Conservation (phyloP, 73 alveolate genomes). For the Breviolum minutum region DNA sequence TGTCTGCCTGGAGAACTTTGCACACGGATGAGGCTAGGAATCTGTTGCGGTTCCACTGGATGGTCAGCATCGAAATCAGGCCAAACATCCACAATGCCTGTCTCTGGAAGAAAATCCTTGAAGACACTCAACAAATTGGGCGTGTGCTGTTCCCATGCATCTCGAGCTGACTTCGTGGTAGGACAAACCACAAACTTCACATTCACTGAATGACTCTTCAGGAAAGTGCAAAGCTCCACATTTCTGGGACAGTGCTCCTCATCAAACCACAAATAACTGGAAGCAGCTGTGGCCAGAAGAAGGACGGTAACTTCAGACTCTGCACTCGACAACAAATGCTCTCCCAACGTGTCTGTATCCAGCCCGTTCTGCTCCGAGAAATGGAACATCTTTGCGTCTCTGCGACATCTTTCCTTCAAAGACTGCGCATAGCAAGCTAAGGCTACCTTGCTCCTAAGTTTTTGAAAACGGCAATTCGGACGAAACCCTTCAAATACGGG, state of each 20-base stretch:
- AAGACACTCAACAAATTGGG: background rate
- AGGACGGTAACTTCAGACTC: background rate
- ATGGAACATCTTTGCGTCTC: background rate
- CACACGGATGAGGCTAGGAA: background rate
- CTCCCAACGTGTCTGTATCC: background rate
- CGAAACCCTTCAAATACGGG: too few species aligned
- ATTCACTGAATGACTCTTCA: background rate
- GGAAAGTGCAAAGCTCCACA: background rate
- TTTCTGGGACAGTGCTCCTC: background rate
- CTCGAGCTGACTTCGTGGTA: background rate
- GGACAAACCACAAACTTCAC: background rate
- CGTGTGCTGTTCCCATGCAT: background rate
- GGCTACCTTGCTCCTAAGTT: background rate
- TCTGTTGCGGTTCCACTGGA: background rate
- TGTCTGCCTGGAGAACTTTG: too few species aligned
- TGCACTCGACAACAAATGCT: background rate
- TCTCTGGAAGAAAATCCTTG: background rate
- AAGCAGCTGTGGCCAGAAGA: background rate
- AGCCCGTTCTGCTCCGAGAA: conserved; percentile 16
- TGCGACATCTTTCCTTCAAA: background rate
- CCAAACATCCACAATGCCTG: background rate
- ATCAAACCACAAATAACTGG: conserved; percentile 15
- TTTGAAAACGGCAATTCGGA: too few species aligned
- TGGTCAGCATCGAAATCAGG: background rate
- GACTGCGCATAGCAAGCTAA: background rate